Evolutionary conservation across 2,329 filamentous ascomycete genomes (phyloP).

Genomic region (Penicillium sp.): DNA sequence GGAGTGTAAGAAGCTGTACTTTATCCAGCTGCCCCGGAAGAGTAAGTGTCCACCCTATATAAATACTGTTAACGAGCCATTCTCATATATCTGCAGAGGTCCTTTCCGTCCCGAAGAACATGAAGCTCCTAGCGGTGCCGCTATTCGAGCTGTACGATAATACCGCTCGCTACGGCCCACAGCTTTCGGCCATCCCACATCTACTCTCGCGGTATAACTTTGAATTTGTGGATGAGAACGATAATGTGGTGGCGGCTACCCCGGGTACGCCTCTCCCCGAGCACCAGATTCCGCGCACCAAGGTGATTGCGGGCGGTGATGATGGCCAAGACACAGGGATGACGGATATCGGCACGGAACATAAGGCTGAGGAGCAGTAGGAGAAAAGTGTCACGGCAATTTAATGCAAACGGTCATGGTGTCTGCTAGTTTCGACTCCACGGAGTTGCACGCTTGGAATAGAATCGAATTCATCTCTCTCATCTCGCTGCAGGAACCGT

Average conservation of each 20-base stretch:
- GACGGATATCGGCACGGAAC: slow-evolving; percentile 27
- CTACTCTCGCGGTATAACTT: slow-evolving; percentile 94
- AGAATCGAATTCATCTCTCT: neutral
- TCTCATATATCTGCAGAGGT: slow-evolving; percentile 57
- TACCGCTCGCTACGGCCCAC: slow-evolving; percentile 86
- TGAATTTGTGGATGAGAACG: slow-evolving; percentile 91
- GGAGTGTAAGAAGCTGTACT: slow-evolving; percentile 98
- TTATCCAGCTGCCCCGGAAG: slow-evolving; percentile 86
- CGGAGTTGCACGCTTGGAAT: neutral
- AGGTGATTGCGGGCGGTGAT: slow-evolving; percentile 55
- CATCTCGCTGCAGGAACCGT: too few species aligned
- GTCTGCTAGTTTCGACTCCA: neutral
- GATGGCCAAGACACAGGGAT: slow-evolving; percentile 34
- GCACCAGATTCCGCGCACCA: slow-evolving; percentile 56
- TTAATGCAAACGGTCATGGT: neutral
- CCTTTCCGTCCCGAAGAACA: slow-evolving; percentile 95
- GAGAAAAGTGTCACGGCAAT: slow-evolving; percentile 3
- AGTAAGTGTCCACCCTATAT: too few species aligned
- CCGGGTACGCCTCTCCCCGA: slow-evolving; percentile 62
- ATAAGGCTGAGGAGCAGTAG: slow-evolving; percentile 20
- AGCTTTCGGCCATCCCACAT: slow-evolving; percentile 93
- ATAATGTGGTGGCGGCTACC: slow-evolving; percentile 77
- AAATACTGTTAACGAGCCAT: too few species aligned
- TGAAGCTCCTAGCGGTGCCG: slow-evolving; percentile 96
- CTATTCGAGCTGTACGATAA: slow-evolving; percentile 98